Evolutionary conservation across 1,284 basidiomycete genomes (phyloP), one percentile per base, ranked within the genome.

Genomic region (Peniophora sp.): DNA sequence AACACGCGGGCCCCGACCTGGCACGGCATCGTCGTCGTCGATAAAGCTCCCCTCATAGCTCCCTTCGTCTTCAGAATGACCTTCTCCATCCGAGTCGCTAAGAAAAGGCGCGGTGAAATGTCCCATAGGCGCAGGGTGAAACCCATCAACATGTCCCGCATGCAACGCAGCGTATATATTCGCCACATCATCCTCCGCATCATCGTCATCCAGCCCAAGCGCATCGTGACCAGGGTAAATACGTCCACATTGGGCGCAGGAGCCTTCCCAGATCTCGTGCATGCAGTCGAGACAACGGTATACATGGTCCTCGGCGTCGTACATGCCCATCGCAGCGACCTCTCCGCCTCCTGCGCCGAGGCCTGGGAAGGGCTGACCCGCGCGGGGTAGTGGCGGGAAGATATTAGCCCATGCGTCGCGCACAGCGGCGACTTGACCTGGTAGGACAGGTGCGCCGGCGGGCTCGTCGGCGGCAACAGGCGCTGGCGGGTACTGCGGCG

Each of bases 271-370:
- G 52, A 90, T 82, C 65, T 90, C 87, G 60, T 89, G 80, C 70
- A 79, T 73, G 58, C 87, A 89, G 39, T 82, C 79, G 11, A 80
- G 60, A 60, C 87, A 90, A n/a, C 87, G 75, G 57, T 78, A 83
- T 6, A 89, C 74, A 8, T 77, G 81, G 54, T 89, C 86, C 57
- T 86, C 83, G 11, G 68, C 71, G 58, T 90, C 87, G 48, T 74
- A 75, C 66, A 83, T 75, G 0, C 85, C 85, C 57, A 80, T 63
- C 9, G 54, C 71, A 65, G 52, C 61, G 59, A 63, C 69, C 20
- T 51, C 54, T n/a, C 60, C 56, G 1, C 52, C 59, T 25, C 56
- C 63, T 16, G 53, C 41, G 22, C 56, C 53, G 5, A 44, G 23
- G n/a, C 53, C 24, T 34, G 41, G 49, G 36, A 27, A 43, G n/a